Evolutionary conservation across 176 grass and related monocot genomes (phyloP).

Genomic region (Tuctoria greenei): DNA sequence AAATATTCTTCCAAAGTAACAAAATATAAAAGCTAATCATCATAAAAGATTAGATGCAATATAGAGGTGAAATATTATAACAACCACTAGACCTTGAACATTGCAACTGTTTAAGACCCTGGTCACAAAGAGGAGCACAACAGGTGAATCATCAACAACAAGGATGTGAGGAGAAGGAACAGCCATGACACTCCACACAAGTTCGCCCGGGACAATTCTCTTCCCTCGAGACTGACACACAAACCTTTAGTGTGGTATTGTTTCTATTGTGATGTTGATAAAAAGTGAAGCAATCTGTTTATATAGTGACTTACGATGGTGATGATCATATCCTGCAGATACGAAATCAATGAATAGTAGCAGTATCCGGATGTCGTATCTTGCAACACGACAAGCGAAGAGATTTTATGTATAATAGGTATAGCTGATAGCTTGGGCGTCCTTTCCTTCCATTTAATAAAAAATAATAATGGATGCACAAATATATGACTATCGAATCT

Average conservation of each 20-base stretch:
- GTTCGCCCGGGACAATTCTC: neutral
- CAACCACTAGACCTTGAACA: neutral
- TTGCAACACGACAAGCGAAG: neutral
- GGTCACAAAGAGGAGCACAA: neutral
- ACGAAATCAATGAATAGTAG: neutral
- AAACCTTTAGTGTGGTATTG: neutral
- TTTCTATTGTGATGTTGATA: neutral
- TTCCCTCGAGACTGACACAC: neutral
- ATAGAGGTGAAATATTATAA: neutral
- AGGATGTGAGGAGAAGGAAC: neutral
- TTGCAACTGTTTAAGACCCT: neutral
- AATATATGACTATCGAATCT: neutral
- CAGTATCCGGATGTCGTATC: neutral
- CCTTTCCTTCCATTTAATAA: neutral
- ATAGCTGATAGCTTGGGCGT: neutral
- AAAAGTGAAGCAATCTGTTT: neutral
- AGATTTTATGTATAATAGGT: neutral
- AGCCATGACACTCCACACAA: neutral
- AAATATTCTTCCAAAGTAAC: too few species aligned
- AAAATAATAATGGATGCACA: neutral
- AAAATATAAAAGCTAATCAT: too few species aligned
- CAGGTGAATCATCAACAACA: neutral
- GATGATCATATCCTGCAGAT: neutral
- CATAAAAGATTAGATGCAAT: too few species aligned
- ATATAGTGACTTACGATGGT: neutral